Percentiles rank a stretch among this genome's conserved stretches.
These are phyloP conservation scores for Hypericum perforatum DNA, from an alignment of 345 rosid species.

Conservation along the genomic window DNA sequence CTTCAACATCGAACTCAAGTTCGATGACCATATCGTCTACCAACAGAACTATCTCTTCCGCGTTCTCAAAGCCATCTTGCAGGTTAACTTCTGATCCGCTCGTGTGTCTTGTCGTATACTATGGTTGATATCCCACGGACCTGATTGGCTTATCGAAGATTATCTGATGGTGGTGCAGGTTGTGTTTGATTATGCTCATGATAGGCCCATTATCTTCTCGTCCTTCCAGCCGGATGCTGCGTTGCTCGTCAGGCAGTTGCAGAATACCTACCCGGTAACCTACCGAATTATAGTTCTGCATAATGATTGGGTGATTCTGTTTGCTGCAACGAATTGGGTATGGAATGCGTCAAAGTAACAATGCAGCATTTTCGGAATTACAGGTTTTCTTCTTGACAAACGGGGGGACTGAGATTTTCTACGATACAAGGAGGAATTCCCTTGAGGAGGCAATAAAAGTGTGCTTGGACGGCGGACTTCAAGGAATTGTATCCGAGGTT, in stretches of 20 bases:
- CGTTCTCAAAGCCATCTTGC: slow-evolving; percentile 10
- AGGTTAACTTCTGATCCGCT: slow-evolving; percentile 3
- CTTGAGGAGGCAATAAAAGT: slow-evolving; percentile 21
- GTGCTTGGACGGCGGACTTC: slow-evolving; percentile 18
- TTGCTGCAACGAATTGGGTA: too few species aligned
- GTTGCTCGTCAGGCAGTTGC: slow-evolving; percentile 18
- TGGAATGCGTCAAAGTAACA: too few species aligned
- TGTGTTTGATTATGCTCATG: slow-evolving; percentile 13
- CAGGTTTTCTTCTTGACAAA: slow-evolving; percentile 26
- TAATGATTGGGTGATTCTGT: not conserved
- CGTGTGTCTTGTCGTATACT: not conserved
- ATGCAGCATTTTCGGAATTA: not conserved
- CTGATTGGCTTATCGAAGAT: not conserved
- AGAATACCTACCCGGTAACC: slow-evolving; percentile 10
- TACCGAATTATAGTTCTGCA: not conserved
- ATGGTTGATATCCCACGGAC: too few species aligned
- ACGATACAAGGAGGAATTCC: slow-evolving; percentile 19
- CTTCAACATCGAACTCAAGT: slow-evolving; percentile 20
- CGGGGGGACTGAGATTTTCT: slow-evolving; percentile 19
- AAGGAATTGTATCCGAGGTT: slow-evolving; percentile 22
- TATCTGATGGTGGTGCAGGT: slow-evolving; percentile 8
- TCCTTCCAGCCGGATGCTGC: slow-evolving; percentile 26
- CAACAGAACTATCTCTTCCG: slow-evolving; percentile 5
- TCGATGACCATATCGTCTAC: slow-evolving; percentile 16
- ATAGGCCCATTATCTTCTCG: slow-evolving; percentile 17